phyloP scores from a whole-genome alignment of 2,329 filamentous ascomycete species.

The Didymella segeticola region DNA sequence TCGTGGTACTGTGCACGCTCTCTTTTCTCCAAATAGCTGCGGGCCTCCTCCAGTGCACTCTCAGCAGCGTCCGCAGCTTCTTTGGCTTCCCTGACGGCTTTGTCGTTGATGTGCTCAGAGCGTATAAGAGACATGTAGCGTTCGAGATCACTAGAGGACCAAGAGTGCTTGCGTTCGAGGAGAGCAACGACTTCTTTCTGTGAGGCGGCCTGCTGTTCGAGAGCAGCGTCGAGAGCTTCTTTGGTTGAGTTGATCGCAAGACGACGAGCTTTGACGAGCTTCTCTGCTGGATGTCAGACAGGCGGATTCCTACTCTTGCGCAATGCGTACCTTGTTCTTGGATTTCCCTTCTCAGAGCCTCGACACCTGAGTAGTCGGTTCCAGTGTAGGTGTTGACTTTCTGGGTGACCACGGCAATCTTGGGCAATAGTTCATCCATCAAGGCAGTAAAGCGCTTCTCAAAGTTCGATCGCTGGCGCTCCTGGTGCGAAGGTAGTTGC shows the following conservation, averaged over 20 bases:
- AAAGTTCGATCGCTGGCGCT: slow-evolving; percentile 61
- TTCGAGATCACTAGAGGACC: slow-evolving; percentile 86
- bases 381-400: slow-evolving; percentile 93
- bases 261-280: slow-evolving; percentile 65
- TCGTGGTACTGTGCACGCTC: slow-evolving; percentile 95
- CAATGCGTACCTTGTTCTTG: slow-evolving; percentile 62
- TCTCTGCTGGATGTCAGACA: slow-evolving; percentile 50
- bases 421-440: slow-evolving; percentile 89
- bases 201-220: slow-evolving; percentile 80
- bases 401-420: slow-evolving; percentile 83
- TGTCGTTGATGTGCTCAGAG: slow-evolving; percentile 90
- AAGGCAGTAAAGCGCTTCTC: slow-evolving; percentile 70
- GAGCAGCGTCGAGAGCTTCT: slow-evolving; percentile 79
- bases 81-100: slow-evolving; percentile 75
- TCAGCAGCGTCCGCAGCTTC: slow-evolving; percentile 78
- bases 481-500: slow-evolving; percentile 60
- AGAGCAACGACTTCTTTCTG: slow-evolving; percentile 96
- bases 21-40: slow-evolving; percentile 75
- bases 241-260: slow-evolving; percentile 74
- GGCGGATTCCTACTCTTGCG: background rate
- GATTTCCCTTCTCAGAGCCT: slow-evolving; percentile 82
- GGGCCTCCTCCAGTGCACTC: slow-evolving; percentile 77
- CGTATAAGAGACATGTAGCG: slow-evolving; percentile 93
- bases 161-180: slow-evolving; percentile 90
- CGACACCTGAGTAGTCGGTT: slow-evolving; percentile 83